A percentile compares a stretch with the other conserved stretches of the same genome.
These are phyloP conservation scores for Annulohypoxylon stygium DNA, from an alignment of 495 filamentous ascomycete species.

Conservation along the genomic window DNA sequence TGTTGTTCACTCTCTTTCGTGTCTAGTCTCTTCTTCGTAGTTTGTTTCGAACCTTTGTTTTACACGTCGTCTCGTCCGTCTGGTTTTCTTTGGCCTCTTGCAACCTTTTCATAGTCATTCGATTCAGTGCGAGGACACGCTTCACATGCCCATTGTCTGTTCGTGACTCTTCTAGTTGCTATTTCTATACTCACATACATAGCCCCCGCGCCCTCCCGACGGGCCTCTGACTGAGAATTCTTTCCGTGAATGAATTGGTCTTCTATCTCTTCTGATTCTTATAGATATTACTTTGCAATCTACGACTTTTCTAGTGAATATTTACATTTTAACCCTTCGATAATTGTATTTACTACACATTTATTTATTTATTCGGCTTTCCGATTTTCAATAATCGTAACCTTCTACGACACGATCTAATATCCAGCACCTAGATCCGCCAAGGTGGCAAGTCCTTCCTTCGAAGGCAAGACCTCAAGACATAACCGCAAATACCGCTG, in stretches of 20 bases:
- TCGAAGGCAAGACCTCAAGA: background rate
- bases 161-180: constrained; percentile 38
- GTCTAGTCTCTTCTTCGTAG: constrained; percentile 6
- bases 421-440: background rate
- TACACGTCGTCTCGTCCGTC: constrained; percentile 19
- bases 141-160: constrained; percentile 41
- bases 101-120: constrained; percentile 30
- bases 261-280: constrained; percentile 23
- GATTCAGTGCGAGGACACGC: constrained; percentile 22
- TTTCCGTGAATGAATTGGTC: constrained; percentile 39
- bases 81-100: background rate
- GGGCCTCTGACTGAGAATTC: constrained; percentile 16
- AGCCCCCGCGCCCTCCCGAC: constrained; percentile 20
- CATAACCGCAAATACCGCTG: background rate
- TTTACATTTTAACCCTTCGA: constrained; percentile 28
- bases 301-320: constrained; percentile 25
- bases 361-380: constrained; percentile 19
- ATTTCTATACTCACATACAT: constrained; percentile 41
- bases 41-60: constrained; percentile 29
- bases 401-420: background rate
- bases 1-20: constrained; percentile 21
- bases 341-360: constrained; percentile 12
- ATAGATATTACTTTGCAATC: constrained; percentile 19
- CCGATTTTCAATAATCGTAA: background rate
- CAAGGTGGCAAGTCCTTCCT: background rate